Conservation (phyloP, 2,329 filamentous ascomycete genomes). For the Colletotrichum aenigma region DNA sequence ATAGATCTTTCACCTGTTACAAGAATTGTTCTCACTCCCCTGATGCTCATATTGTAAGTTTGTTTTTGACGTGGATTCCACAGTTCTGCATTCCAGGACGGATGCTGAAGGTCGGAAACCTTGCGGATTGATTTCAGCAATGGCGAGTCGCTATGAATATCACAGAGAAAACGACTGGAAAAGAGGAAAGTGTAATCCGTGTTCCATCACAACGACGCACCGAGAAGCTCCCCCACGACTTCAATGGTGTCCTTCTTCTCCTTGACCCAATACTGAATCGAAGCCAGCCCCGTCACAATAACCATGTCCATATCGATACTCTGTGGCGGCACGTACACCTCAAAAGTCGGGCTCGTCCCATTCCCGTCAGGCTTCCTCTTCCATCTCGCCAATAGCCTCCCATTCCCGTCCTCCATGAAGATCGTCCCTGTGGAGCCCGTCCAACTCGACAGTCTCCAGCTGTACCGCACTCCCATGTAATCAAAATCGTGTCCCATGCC, state of each 20-base stretch:
- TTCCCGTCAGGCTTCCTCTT: neutral
- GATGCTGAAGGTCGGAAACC: neutral
- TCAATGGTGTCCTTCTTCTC: neutral
- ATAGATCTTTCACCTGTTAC: neutral
- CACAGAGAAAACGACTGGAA: neutral
- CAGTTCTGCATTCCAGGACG: fast-evolving
- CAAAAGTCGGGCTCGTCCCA: slow-evolving; percentile 1
- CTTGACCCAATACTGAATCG: neutral
- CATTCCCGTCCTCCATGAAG: neutral
- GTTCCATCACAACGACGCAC: neutral
- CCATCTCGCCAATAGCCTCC: neutral
- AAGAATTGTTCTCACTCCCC: neutral
- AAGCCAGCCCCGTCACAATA: slow-evolving; percentile 1
- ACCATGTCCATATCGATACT: slow-evolving; percentile 18
- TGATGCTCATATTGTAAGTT: neutral
- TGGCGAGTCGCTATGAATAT: neutral
- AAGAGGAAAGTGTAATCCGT: neutral
- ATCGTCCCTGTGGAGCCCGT: neutral
- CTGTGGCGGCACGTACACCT: slow-evolving; percentile 6
- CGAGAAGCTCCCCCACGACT: neutral
- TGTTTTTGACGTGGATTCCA: neutral
- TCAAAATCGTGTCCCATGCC: neutral
- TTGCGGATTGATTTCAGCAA: neutral
- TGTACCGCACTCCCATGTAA: neutral
- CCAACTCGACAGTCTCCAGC: neutral